Evolutionary conservation across 805 yeast species (phyloP).

Genomic region (Ogataea zsoltii): DNA sequence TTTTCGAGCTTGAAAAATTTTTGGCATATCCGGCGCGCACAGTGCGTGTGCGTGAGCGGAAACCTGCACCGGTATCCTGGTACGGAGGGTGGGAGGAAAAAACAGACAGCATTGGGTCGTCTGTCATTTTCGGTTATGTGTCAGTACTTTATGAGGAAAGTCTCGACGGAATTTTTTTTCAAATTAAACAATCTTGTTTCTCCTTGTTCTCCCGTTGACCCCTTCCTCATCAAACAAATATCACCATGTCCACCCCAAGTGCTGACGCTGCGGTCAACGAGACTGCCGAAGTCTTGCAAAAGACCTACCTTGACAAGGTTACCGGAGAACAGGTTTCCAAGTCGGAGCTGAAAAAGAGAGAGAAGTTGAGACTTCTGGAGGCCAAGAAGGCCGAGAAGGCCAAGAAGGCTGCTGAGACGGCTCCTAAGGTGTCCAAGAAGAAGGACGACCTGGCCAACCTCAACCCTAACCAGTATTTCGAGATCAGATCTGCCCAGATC

Average conservation of each 20-base stretch:
- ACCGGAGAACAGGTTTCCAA: slow-evolving; percentile 97
- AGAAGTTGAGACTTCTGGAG: slow-evolving; percentile 81
- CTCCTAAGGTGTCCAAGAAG: slow-evolving; percentile 55
- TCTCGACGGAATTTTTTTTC: no score
- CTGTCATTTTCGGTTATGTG: slow-evolving; percentile 1
- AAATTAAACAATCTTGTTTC: not conserved
- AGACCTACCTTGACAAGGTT: slow-evolving; percentile 85
- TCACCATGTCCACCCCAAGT: slow-evolving; percentile 26
- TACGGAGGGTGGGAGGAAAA: no score
- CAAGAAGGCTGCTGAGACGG: slow-evolving; percentile 55
- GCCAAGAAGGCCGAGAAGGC: slow-evolving; percentile 94
- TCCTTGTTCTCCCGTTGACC: not conserved
- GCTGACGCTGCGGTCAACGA: slow-evolving; percentile 43
- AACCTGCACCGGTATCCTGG: no score
- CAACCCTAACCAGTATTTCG: slow-evolving; percentile 93
- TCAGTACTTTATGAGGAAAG: no score
- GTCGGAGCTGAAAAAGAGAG: slow-evolving; percentile 93
- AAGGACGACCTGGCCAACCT: slow-evolving; percentile 80
- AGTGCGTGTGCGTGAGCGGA: no score
- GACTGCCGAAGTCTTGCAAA: slow-evolving; percentile 63
- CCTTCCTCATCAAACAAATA: not conserved
- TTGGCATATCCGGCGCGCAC: no score
- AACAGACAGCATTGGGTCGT: no score
- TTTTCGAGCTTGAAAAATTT: no score
- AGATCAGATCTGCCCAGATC: slow-evolving; percentile 88